Evolutionary conservation across 2,329 filamentous ascomycete species (phyloP).

Genomic region (Gliomastix tumulicola): DNA sequence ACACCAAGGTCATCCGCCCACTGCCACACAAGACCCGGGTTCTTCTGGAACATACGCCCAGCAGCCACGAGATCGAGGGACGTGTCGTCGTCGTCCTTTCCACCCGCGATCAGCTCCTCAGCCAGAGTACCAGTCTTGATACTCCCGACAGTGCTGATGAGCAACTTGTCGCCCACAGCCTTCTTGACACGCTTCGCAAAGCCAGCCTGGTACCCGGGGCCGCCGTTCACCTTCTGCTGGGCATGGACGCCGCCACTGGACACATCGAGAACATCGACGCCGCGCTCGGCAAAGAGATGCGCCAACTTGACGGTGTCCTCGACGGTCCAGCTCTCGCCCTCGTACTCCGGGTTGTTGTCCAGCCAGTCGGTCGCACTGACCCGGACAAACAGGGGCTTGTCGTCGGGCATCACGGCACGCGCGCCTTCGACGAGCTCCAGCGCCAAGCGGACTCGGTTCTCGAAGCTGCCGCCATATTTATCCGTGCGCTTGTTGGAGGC

Average conservation of each 20-base stretch:
- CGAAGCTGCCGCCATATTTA: constrained; percentile 60
- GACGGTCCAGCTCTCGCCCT: constrained; percentile 58
- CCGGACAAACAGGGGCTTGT: constrained; percentile 66
- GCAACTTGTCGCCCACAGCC: constrained; percentile 53
- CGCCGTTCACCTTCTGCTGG: constrained; percentile 46
- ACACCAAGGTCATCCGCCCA: constrained; percentile 48
- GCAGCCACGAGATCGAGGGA: constrained; percentile 41
- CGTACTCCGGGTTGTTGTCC: constrained; percentile 46
- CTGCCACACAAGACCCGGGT: constrained; percentile 47
- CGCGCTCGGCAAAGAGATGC: constrained; percentile 52
- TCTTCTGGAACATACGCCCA: constrained; percentile 51
- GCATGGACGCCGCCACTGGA: constrained; percentile 60
- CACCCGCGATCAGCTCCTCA: constrained; percentile 35
- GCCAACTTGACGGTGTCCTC: constrained; percentile 60
- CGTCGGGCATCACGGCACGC: constrained; percentile 54
- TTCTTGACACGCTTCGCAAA: constrained; percentile 67
- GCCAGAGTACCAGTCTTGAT: constrained; percentile 37
- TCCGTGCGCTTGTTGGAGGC: constrained; percentile 63
- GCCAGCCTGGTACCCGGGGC: constrained; percentile 63
- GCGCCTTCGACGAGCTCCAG: constrained; percentile 60
- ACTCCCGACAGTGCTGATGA: constrained; percentile 39
- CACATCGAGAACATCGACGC: constrained; percentile 71
- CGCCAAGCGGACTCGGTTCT: constrained; percentile 63
- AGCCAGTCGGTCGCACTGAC: constrained; percentile 74
- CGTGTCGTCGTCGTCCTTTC: constrained; percentile 21